Base-by-base conservation (phyloP, 2,329 filamentous ascomycete genomes). In the Colletotrichum sojae region DNA sequence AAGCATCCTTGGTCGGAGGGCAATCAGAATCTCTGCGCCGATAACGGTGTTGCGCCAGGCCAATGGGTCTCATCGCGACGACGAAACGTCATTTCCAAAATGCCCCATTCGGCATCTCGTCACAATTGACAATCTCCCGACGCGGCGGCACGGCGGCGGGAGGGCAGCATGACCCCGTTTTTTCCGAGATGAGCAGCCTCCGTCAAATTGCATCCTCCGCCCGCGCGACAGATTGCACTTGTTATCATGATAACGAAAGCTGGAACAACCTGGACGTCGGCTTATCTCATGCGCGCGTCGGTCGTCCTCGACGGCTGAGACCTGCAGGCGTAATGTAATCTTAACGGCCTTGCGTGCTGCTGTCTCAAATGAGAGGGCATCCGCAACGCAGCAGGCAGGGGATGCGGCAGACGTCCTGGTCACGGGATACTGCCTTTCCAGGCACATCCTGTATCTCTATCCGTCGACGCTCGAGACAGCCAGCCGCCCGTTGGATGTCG, bases 81-180 rank as follows among this genome's bases (percentile, higher is more conserved):
- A 6, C 2, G 43, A 52, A 20, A 15, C 22, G 4, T 58, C 52
- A 63, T 63, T 53, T 63, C 59, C 59, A 46, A 45, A 36, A 13
- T 40, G 15, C 31, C 22, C 52, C 13, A 59, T 43, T 2, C 16
- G 40, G 40, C 40, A 43, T 66, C 55, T 61, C 18, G 56, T 69
- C 67, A 55, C 67, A 69, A 31, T 48, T 60, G 62, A 69, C 52
- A 69, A 53, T 69, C 67, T 69, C 67, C 48, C 48, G n/a, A 18
- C 36, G 25, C 10, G 40, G 40, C 36, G 45, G 43, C 56, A 39
- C 6, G 31, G 46, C 48, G 6, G 36, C 57, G 18, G 53, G 15
- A 31, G 25, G 6, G n/a, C 27, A 27, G 5, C 46, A 36, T 9
- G 45, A 60, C 3, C 9, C 9, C 6, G 25, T 18, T 52, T 51